These are phyloP conservation scores for Lodderomyces orthopsilosis DNA, from an alignment of 1,139 yeast genomes.

Conservation along the genomic window DNA sequence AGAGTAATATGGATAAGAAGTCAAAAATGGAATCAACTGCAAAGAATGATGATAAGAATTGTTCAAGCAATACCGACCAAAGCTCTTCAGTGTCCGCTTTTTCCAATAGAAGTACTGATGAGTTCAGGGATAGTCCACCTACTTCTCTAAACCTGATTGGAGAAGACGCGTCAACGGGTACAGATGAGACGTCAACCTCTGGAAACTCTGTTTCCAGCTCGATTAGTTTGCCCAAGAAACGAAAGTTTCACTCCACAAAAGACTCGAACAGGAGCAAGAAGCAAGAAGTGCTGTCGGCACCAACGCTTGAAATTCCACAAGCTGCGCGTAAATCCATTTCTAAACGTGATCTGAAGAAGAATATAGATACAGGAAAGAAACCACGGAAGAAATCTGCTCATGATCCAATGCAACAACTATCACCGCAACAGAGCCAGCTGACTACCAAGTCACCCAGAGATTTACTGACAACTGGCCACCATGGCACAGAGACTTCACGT, in stretches of 20 bases:
- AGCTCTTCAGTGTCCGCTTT: conserved; percentile 5
- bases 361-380: background rate
- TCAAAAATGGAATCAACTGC: conserved; percentile 1
- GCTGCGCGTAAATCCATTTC: background rate
- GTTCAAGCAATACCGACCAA: background rate
- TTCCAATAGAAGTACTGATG: conserved; percentile 6
- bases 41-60: background rate
- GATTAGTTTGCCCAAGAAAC: background rate
- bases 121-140: conserved; percentile 8
- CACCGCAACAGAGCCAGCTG: background rate
- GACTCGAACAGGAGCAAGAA: conserved; percentile 1
- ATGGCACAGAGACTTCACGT: background rate
- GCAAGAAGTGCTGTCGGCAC: background rate
- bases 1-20: conserved; percentile 2
- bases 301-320: conserved; percentile 1
- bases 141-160: conserved; percentile 10
- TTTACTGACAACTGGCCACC: background rate
- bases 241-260: background rate
- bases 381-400: background rate
- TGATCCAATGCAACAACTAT: conserved; percentile 2
- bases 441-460: background rate
- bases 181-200: background rate
- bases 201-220: background rate
- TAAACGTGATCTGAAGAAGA: background rate
- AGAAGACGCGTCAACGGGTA: conserved; percentile 1